Evolutionary conservation across 2,329 filamentous ascomycete genomes (phyloP), one percentile per base, ranked within the genome.

Genomic region (Aspergillus tamarii): DNA sequence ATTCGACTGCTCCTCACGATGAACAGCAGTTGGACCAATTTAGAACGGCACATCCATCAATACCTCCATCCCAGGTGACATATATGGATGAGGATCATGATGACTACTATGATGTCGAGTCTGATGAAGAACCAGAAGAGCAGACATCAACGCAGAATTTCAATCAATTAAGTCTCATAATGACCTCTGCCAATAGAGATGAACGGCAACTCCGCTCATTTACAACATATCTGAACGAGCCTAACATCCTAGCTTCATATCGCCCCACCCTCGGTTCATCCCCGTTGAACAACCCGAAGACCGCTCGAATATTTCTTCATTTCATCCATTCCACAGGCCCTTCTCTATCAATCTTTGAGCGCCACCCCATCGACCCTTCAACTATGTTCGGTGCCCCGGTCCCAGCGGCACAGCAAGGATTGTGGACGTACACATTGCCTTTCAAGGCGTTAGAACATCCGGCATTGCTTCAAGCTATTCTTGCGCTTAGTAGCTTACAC

Each of bases 251-350:
- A 53, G 84, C 88, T 16, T 88, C 85, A 2, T 93, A 94, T 70
- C 83, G 84, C 46, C 89, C 90, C 6, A 87, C 87, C 1, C 84
- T 87, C 4, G 80, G 84, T 26, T 87, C 87, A 36, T 90, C 89
- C 45, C 94, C 95, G 36, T 81, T 97, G 32, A 91, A 89, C 69
- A 93, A 97, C 67, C 86, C 88, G 3, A 89, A 90, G 67, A 94
- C 92, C 12, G 90, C 92, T 16, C 86, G 89, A 34, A 89, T 97
- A 8, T 98, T 98, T 76, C 90, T 90, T 76, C 93, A 98, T 77
- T 98, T 97, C 76, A 88, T 98, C 54, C 91, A 93, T 69, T 90
- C 95, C 8, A 96, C 93, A 2, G 94, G 91, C 0, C 92, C 93
- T 0, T 91, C 88, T 68, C 87, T 98, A 74, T 96, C 94, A 1